These are phyloP conservation scores for Cinnamomum micranthum DNA, from an alignment of 164 flowering plant genomes.

Conservation along the genomic window DNA sequence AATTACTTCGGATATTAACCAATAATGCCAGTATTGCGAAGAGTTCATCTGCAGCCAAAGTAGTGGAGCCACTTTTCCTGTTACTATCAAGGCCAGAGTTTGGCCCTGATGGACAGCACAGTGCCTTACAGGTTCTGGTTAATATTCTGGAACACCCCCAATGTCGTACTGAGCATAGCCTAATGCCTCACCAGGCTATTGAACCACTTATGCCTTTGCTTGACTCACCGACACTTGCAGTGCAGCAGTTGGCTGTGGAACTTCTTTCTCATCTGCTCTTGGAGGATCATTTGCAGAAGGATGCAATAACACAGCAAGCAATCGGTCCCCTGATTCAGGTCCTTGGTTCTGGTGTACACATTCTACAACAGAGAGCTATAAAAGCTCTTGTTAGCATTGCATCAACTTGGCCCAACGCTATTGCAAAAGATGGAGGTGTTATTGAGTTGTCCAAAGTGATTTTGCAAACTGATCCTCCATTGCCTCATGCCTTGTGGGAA, in stretches of 20 bases:
- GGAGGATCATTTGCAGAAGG: constrained; percentile 93
- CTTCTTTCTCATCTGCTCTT: constrained; percentile 83
- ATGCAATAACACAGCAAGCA: constrained; percentile 67
- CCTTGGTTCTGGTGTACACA: constrained; percentile 77
- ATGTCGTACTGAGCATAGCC: constrained; percentile 65
- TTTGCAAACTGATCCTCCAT: constrained; percentile 80
- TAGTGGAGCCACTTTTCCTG: constrained; percentile 84
- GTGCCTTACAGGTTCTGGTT: constrained; percentile 89
- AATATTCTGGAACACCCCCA: constrained; percentile 93
- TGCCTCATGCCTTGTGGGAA: constrained; percentile 95
- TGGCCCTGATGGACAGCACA: constrained; percentile 92
- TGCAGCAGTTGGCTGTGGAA: constrained; percentile 93
- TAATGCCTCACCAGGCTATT: constrained; percentile 74
- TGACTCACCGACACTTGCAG: constrained; percentile 77
- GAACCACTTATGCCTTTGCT: constrained; percentile 83
- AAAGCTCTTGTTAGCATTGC: constrained; percentile 89
- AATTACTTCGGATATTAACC: constrained; percentile 84
- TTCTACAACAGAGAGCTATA: constrained; percentile 89
- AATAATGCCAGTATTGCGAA: constrained; percentile 90
- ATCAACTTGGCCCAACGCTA: constrained; percentile 90
- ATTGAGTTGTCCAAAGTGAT: constrained; percentile 83
- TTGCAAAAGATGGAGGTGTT: constrained; percentile 98
- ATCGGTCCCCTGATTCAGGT: constrained; percentile 81
- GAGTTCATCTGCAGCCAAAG: constrained; percentile 89
- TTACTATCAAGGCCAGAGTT: constrained; percentile 73